Evolutionary conservation across 805 yeast species (phyloP).

Genomic region (Zygosaccharomyces bisporus): DNA sequence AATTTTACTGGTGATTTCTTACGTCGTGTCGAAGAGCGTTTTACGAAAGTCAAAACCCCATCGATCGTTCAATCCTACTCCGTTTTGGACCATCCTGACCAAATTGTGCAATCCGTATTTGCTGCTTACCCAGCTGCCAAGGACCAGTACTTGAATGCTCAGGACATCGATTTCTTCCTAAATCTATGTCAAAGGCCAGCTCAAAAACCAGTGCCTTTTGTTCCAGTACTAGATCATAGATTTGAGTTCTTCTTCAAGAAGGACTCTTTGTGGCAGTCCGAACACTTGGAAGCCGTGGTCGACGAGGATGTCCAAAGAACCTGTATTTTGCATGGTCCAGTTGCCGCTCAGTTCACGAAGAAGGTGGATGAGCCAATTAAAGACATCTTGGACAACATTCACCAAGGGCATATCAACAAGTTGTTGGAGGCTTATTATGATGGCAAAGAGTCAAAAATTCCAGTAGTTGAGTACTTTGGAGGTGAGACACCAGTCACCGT

Average conservation of each 20-base stretch:
- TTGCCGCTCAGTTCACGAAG: slow-evolving; percentile 89
- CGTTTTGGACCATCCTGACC: slow-evolving; percentile 65
- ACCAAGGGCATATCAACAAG: slow-evolving; percentile 79
- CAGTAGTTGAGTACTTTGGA: slow-evolving; percentile 86
- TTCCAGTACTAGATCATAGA: slow-evolving; percentile 90
- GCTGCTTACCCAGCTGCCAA: slow-evolving; percentile 68
- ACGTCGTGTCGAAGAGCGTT: slow-evolving; percentile 96
- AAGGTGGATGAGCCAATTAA: slow-evolving; percentile 89
- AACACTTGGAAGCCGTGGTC: slow-evolving; percentile 92
- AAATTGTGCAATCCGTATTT: slow-evolving; percentile 56
- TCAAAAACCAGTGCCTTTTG: slow-evolving; percentile 97
- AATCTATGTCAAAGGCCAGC: slow-evolving; percentile 73
- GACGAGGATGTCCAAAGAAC: slow-evolving; percentile 97
- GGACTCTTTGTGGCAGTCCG: slow-evolving; percentile 99
- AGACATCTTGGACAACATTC: slow-evolving; percentile 82
- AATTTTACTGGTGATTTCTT: slow-evolving; percentile 81
- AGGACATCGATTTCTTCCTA: slow-evolving; percentile 91
- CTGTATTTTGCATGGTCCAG: slow-evolving; percentile 99
- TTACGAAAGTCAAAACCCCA: slow-evolving; percentile 52
- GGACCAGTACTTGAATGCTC: slow-evolving; percentile 84
- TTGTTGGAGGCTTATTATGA: slow-evolving; percentile 66
- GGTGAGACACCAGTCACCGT: slow-evolving; percentile 50
- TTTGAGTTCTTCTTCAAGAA: slow-evolving; percentile 96
- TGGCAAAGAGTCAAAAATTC: slow-evolving; percentile 69
- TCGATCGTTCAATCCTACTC: slow-evolving; percentile 73